These are phyloP conservation scores for Fusarium nygamai DNA, from an alignment of 2,329 filamentous ascomycete species.

Conservation along the genomic window DNA sequence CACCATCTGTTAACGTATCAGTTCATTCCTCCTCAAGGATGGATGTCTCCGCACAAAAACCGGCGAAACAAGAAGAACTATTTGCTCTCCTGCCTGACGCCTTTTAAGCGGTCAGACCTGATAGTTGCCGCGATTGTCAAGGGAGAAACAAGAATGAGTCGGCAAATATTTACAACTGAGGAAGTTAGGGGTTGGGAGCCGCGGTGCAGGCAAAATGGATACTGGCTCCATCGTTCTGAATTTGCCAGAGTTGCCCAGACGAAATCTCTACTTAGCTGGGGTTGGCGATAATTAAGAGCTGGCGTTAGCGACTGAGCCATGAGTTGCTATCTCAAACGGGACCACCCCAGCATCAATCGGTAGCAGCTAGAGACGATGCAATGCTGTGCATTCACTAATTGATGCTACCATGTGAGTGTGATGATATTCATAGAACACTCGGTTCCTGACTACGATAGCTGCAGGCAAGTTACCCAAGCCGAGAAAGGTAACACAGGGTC, in stretches of 20 bases:
- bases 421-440: background rate
- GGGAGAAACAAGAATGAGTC: background rate
- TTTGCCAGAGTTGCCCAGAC: background rate
- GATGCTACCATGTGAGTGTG: constrained; percentile 6
- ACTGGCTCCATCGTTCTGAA: background rate
- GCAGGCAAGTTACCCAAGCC: constrained; percentile 11
- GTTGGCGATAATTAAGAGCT: background rate
- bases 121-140: constrained; percentile 35
- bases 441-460: constrained; percentile 34
- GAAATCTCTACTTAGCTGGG: background rate
- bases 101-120: constrained; percentile 42
- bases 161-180: background rate
- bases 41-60: constrained; percentile 22
- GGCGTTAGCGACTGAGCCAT: constrained; percentile 5
- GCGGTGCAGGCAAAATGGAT: background rate
- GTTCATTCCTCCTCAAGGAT: background rate
- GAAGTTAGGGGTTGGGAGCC: background rate
- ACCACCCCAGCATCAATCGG: constrained; percentile 1
- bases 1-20: constrained; percentile 14
- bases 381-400: constrained; percentile 24
- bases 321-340: background rate
- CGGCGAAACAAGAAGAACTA: constrained; percentile 13
- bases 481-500: constrained; percentile 2
- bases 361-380: background rate
- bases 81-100: constrained; percentile 19